Evolutionary conservation across 1,284 basidiomycete genomes (phyloP).

Genomic region (Cystobasidiaceae sp.): DNA sequence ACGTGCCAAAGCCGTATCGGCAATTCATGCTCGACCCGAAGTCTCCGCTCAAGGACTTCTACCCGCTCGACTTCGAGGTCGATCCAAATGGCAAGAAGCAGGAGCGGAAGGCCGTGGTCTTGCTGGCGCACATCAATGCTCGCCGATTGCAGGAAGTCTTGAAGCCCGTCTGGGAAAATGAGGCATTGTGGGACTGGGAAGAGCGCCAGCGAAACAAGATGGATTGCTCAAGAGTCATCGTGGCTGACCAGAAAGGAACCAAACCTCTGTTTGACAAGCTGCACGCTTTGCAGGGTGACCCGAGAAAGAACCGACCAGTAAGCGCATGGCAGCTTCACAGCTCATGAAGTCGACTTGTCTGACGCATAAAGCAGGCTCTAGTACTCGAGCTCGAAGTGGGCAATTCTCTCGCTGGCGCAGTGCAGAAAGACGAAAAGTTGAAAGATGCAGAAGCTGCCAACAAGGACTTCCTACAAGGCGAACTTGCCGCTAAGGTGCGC

Average conservation of each 20-base stretch:
- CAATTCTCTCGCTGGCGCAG: neutral
- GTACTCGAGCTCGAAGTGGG: neutral
- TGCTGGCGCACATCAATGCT: constrained; percentile 96
- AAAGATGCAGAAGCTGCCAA: neutral
- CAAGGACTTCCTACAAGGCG: neutral
- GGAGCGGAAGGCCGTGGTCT: constrained; percentile 98
- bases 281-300: neutral
- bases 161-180: constrained; percentile 49
- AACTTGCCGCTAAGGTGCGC: neutral
- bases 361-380: neutral
- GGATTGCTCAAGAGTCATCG: neutral
- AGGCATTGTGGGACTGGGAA: neutral
- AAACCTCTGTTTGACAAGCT: neutral
- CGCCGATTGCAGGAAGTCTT: constrained; percentile 71
- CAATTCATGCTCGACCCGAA: constrained; percentile 81
- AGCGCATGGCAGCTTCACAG: neutral
- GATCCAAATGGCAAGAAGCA: constrained; percentile 98
- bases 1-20: constrained; percentile 47
- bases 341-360: neutral
- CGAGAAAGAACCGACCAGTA: neutral
- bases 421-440: neutral
- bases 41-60: constrained; percentile 91
- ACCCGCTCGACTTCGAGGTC: constrained; percentile 80
- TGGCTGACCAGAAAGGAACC: neutral
- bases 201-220: neutral